Percentiles rank a stretch among this genome's conserved stretches.
Evolutionary conservation across 306 rosid genomes (phyloP).

Genomic region (Herpetospermum pedunculosum): DNA sequence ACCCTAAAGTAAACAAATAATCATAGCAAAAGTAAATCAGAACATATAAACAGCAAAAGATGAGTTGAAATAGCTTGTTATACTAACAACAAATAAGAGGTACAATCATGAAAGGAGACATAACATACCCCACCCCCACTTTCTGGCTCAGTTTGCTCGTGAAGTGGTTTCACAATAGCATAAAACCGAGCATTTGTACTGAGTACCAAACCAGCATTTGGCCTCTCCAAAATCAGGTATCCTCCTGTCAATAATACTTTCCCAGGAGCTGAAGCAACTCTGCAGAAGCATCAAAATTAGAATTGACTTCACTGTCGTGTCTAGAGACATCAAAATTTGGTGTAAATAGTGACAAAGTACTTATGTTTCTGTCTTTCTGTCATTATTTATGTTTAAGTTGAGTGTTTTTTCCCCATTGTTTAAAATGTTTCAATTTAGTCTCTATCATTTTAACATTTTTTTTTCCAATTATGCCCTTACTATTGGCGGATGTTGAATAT

Average conservation of each 20-base stretch:
- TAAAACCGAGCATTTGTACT: constrained; percentile 72
- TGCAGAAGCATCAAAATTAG: constrained; percentile 7
- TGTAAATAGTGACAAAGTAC: not conserved
- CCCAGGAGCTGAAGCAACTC: constrained; percentile 78
- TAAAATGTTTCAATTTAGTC: no score
- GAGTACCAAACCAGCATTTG: constrained; percentile 64
- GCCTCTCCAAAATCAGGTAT: constrained; percentile 67
- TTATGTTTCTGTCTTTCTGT: not conserved
- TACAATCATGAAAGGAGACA: not conserved
- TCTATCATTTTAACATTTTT: no score
- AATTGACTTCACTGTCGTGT: not conserved
- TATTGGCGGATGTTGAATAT: not conserved
- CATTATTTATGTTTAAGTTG: not conserved
- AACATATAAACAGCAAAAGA: not conserved
- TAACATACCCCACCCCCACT: constrained; percentile 52
- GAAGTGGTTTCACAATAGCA: constrained; percentile 56
- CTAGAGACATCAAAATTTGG: not conserved
- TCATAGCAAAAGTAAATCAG: not conserved
- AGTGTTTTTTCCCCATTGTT: not conserved
- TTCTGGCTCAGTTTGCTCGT: constrained; percentile 32
- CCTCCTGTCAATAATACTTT: constrained; percentile 73
- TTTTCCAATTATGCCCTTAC: no score
- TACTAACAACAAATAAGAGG: not conserved
- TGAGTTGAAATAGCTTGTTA: not conserved
- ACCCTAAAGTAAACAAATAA: not conserved